Conservation (phyloP, 345 rosid genomes). For the Camelina sativa region DNA sequence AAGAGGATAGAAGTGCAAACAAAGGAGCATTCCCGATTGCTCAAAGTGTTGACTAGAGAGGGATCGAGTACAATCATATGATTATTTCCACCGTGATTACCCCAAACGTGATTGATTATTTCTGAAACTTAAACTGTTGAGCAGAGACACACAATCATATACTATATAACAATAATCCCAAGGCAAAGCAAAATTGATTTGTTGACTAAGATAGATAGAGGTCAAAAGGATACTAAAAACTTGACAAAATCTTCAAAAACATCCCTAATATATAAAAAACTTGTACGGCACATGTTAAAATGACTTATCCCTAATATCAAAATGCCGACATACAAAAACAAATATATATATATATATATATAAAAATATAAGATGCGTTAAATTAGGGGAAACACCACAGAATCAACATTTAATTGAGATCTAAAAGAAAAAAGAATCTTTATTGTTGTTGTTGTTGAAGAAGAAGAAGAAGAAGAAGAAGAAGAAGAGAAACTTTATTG, state of each 20-base stretch:
- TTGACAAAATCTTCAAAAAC: background rate
- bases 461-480: background rate
- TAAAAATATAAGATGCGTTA: background rate
- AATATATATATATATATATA: background rate
- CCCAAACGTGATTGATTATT: too few species aligned
- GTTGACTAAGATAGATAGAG: too few species aligned
- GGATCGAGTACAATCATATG: too few species aligned
- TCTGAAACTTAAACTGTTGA: too few species aligned
- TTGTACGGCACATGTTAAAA: background rate
- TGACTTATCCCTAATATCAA: background rate
- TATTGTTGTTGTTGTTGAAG: background rate
- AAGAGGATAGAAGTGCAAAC: too few species aligned
- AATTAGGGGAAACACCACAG: constrained; percentile 1
- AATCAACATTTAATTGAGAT: constrained; percentile 32
- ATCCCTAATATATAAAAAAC: background rate
- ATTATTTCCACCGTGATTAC: too few species aligned
- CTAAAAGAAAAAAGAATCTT: constrained; percentile 16
- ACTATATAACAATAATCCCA: too few species aligned
- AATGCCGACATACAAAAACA: background rate
- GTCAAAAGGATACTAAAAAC: too few species aligned
- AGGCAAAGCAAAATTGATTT: too few species aligned
- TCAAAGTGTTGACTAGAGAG: too few species aligned
- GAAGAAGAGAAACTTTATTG: background rate
- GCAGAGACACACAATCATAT: too few species aligned
- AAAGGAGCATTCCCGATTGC: too few species aligned